These are phyloP conservation scores for Mallotus japonicus DNA, from an alignment of 441 rosid species.

Conservation along the genomic window DNA sequence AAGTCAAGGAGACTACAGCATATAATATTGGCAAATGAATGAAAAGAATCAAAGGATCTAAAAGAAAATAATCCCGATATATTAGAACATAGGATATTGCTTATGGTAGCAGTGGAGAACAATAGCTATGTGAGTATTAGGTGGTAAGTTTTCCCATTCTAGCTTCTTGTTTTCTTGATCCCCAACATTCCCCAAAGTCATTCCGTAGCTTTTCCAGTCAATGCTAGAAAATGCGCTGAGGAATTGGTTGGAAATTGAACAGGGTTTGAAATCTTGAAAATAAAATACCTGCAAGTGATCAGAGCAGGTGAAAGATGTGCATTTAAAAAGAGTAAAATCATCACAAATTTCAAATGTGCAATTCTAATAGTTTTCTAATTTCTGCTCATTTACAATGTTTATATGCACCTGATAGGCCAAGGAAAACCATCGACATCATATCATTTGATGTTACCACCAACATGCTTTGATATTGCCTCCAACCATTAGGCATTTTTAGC, in stretches of 20 bases:
- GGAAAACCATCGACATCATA: not conserved
- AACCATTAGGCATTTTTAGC: conserved; percentile 1
- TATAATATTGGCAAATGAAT: not conserved
- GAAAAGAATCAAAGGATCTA: not conserved
- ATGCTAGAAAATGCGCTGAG: conserved; percentile 54
- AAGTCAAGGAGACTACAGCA: conserved; percentile 41
- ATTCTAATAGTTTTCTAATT: not conserved
- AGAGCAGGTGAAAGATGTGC: not conserved
- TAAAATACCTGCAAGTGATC: conserved; percentile 54
- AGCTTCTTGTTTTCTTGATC: conserved; percentile 50
- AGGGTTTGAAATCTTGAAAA: conserved; percentile 64
- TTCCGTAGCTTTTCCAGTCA: conserved; percentile 86
- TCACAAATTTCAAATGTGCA: not conserved
- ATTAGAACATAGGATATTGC: conserved; percentile 48
- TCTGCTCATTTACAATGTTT: not conserved
- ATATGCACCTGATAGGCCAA: not conserved
- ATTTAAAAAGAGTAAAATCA: not conserved
- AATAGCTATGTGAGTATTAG: conserved; percentile 48
- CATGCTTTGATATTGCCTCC: not conserved
- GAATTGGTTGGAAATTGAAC: conserved; percentile 43
- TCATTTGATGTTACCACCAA: not conserved
- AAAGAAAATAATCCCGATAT: not conserved
- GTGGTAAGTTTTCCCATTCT: conserved; percentile 67
- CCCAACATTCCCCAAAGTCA: conserved; percentile 43
- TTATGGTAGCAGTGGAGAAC: conserved; percentile 64